Base-by-base conservation (phyloP, 1,139 yeast genomes). In the Debaryomyces coudertii region DNA sequence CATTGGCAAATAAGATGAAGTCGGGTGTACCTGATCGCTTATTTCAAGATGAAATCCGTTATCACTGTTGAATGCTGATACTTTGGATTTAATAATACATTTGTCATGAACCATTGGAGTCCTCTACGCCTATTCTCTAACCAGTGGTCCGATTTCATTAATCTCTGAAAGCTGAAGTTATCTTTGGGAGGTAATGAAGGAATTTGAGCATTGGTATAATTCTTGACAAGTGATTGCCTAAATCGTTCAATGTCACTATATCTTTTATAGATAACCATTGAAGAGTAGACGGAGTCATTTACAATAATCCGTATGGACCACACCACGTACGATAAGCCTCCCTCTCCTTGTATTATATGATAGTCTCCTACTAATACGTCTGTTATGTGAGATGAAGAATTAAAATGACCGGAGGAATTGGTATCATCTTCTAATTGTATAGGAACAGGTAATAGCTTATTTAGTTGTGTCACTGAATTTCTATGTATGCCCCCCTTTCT, bases 121-220 rank as follows among this genome's bases (percentile, higher is more conserved):
- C 93, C 90, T 44, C 77, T 74, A 9, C 90, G 65, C 37, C 96
- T 66, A 25, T 70, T 70, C 49, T 79, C 86, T 30, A 88, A 62
- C 76, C 90, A 88, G 30, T 52, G 55, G 23, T 53, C 61, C 6
- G 71, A 61, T 53, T 75, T 68, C 42, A 82, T 68, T 52, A 83
- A 62, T 51, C 83, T 68, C 42, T 77, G 76, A 30, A 80, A 51
- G 36, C 76, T 66, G 43, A 82, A 60, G 29, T 53, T 60, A 54
- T 73, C 80, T 57, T 86, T 87, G 0, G 89, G 84, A 0, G 96
- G 96, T 28, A 88, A 64, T 20, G 57, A 65, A 1, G 92, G 90
- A 3, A 88, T 73, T 40, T 77, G 73, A 11, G 64, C 64, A n/a
- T 55, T 50, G 20, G 68, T 62, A 55, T 69, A 78, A 25, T 65